Conservation (phyloP, 1,284 basidiomycete genomes). For the Pseudomicrostroma phylloplanum region DNA sequence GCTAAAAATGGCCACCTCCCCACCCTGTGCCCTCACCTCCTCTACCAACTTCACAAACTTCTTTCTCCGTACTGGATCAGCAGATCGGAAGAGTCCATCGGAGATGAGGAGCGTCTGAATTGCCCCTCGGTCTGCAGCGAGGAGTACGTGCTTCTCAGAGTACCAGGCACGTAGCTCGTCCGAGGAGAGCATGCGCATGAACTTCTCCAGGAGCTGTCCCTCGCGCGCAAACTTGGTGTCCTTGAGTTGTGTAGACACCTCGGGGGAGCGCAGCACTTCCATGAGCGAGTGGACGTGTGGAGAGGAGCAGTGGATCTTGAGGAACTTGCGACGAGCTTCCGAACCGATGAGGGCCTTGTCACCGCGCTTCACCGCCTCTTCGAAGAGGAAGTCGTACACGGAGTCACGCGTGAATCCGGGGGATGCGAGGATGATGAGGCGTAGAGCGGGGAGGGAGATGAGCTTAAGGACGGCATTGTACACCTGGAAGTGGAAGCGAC, state of each 20-base stretch:
- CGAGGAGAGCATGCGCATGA: conserved; percentile 75
- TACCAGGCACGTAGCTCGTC: conserved; percentile 99
- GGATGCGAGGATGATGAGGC: conserved; percentile 88
- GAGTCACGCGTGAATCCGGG: conserved; percentile 92
- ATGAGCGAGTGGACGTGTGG: conserved; percentile 92
- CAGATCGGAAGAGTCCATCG: conserved; percentile 75
- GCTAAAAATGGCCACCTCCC: conserved; percentile 90
- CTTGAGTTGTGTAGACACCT: conserved; percentile 63
- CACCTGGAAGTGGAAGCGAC: conserved; percentile 72
- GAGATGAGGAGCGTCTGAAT: conserved; percentile 91
- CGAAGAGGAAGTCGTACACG: conserved; percentile 65
- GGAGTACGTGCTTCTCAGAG: conserved; percentile 83
- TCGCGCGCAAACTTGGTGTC: conserved; percentile 97
- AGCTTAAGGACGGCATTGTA: conserved; percentile 84
- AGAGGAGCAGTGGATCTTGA: conserved; percentile 85
- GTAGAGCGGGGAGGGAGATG: conserved; percentile 73
- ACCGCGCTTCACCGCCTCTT: conserved; percentile 58
- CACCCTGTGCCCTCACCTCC: conserved; percentile 77
- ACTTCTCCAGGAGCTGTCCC: conserved; percentile 56
- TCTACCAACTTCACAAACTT: conserved; percentile 84
- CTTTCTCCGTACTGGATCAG: conserved; percentile 51
- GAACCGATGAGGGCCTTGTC: conserved; percentile 69
- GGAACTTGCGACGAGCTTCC: conserved; percentile 71
- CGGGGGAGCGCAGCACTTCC: conserved; percentile 84
- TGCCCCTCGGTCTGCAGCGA: conserved; percentile 87